These are phyloP conservation scores for Ophidiomyces ophidiicola DNA, from an alignment of 2,329 filamentous ascomycete genomes.

Conservation along the genomic window DNA sequence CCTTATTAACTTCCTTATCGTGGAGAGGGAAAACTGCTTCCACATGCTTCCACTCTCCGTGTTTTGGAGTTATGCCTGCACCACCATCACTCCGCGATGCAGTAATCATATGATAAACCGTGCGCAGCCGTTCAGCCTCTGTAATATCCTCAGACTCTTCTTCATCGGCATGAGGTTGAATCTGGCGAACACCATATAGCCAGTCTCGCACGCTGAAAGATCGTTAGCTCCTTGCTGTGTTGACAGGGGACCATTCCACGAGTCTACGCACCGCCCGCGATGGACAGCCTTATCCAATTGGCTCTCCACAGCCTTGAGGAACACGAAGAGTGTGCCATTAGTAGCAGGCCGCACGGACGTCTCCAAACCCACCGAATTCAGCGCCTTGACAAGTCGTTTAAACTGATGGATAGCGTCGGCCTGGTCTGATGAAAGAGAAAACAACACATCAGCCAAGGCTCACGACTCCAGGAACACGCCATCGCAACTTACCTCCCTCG, in stretches of 20 bases:
- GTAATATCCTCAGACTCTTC: conserved; percentile 61
- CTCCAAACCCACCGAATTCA: conserved; percentile 68
- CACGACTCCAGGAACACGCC: neutral
- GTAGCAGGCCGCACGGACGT: conserved; percentile 78
- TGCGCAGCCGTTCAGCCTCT: conserved; percentile 75
- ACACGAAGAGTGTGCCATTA: conserved; percentile 63
- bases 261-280: conserved; percentile 50
- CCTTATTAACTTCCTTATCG: conserved; percentile 60
- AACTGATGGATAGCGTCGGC: conserved; percentile 61
- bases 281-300: conserved; percentile 72
- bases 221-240: neutral
- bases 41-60: conserved; percentile 60
- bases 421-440: conserved; percentile 45
- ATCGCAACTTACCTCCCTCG: conserved; percentile 44
- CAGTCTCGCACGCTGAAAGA: conserved; percentile 68
- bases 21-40: conserved; percentile 68
- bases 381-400: conserved; percentile 59
- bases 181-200: conserved; percentile 74
- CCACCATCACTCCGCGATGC: conserved; percentile 62
- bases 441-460: conserved; percentile 13
- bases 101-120: conserved; percentile 76
- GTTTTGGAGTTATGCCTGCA: conserved; percentile 59
- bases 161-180: conserved; percentile 63
- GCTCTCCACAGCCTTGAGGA: conserved; percentile 66
- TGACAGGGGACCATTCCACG: neutral